Evolutionary conservation across 2,329 filamentous ascomycete genomes (phyloP).

Genomic region (Graphilbum ipis-grandicollis): DNA sequence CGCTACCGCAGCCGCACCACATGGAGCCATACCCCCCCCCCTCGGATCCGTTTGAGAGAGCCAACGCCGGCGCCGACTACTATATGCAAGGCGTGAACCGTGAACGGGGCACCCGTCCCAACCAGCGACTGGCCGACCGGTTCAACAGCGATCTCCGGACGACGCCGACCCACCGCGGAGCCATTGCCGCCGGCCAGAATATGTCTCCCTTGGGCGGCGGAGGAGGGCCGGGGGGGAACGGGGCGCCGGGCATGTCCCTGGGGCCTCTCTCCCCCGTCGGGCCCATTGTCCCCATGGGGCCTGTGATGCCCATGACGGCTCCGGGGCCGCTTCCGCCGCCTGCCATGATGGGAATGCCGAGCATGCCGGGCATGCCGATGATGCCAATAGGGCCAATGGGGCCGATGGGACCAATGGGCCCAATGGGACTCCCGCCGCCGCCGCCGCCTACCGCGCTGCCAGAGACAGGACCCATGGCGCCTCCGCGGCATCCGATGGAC

Average conservation of each 20-base stretch:
- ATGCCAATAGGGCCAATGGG: conserved; percentile 14
- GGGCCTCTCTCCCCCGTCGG: conserved; percentile 1
- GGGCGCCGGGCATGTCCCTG: conserved; percentile 3
- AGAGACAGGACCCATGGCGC: conserved; percentile 14
- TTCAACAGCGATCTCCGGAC: conserved; percentile 22
- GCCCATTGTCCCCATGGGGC: conserved; percentile 8
- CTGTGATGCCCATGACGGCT: conserved; percentile 11
- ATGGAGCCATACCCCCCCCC: too few species aligned
- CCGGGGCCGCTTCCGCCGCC: conserved; percentile 6
- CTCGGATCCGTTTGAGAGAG: conserved; percentile 16
- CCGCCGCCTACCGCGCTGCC: conserved; percentile 11
- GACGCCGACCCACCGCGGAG: conserved; percentile 6
- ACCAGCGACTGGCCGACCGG: conserved; percentile 31
- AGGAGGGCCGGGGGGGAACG: too few species aligned
- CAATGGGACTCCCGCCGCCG: conserved; percentile 10
- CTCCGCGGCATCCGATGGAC: conserved; percentile 24
- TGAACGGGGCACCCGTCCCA: conserved; percentile 21
- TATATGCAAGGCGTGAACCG: conserved; percentile 27
- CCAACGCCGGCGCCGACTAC: conserved; percentile 16
- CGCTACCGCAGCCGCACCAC: neutral
- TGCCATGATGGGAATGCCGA: neutral
- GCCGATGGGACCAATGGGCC: neutral
- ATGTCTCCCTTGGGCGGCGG: neutral
- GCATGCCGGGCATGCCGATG: conserved; percentile 6
- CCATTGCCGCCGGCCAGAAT: conserved; percentile 7